Base-by-base conservation (phyloP, 176 grass and related monocot genomes). In the Oryza punctata region DNA sequence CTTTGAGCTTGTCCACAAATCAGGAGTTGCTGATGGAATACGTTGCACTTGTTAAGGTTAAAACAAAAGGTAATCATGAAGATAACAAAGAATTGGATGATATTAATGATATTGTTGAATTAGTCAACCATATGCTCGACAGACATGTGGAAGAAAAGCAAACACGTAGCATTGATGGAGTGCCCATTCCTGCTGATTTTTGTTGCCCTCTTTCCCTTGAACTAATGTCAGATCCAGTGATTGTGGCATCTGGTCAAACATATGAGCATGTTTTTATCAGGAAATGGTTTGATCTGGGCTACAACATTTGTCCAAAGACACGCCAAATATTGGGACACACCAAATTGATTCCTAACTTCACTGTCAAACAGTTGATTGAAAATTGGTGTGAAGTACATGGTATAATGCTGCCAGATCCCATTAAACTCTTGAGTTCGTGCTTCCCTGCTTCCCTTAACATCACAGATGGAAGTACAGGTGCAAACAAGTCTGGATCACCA, bases 301-400 rank as follows among this genome's bases (percentile, higher is more conserved):
- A 90, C 67, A 93, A 70, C 78, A 77, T 96, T 61, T 96, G 94
- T 54, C 94, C 90, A 25, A 96, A 92, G 80, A 93, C 94, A 37
- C 88, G 81, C 23, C 86, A 96, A 81, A 93, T 68, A 43, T 81
- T 96, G 74, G 88, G 76, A 3, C 90, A 91, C 72, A 93, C 84
- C 41, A 93, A 90, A 59, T 91, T 96, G 86, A 96, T 96, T 82
- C 94, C 91, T 18, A 96, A 96, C 76, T 96, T 93, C 84, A 96
- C 94, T 72, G 94, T 96, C 65, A 96, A 96, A 88, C 87, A 89
- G n/a, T 75, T 96, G 75, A 96, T 96, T 73, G 90, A 89, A 28
- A 96, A 96, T 80, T 96, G 94, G 94, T 93, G 84, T 13, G 91
- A 96, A 72, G 82, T 89, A 64, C 88, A 96, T 86, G 86, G 86